Conservation (phyloP, 1,139 yeast species). For the Saccharomycopsis phalli region DNA sequence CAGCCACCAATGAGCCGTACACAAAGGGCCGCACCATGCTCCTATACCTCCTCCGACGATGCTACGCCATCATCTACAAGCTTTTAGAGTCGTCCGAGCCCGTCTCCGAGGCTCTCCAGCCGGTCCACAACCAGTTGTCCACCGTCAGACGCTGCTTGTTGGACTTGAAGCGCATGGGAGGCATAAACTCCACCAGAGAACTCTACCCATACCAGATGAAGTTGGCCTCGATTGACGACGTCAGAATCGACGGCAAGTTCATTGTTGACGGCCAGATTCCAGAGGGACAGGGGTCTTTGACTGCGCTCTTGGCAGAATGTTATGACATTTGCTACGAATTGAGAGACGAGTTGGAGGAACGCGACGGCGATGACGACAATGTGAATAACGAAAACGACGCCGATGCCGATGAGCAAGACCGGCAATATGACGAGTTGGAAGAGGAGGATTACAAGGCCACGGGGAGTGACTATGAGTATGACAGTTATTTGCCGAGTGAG, state of each 20-base stretch:
- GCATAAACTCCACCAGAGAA: slow-evolving; percentile 77
- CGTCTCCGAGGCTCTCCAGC: slow-evolving; percentile 85
- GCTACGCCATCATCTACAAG: slow-evolving; percentile 83
- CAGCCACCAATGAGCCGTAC: slow-evolving; percentile 21
- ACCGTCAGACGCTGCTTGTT: slow-evolving; percentile 85
- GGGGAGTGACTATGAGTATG: slow-evolving; percentile 20
- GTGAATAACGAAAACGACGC: slow-evolving; percentile 3
- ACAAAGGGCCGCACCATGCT: slow-evolving; percentile 56
- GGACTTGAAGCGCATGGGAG: slow-evolving; percentile 89
- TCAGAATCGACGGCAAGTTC: slow-evolving; percentile 85
- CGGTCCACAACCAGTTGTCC: slow-evolving; percentile 83
- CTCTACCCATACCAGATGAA: slow-evolving; percentile 93
- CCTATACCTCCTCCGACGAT: slow-evolving; percentile 73
- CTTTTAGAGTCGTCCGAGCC: slow-evolving; percentile 89
- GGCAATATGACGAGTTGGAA: slow-evolving; percentile 20
- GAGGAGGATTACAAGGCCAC: slow-evolving; percentile 19
- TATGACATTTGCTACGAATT: slow-evolving; percentile 88
- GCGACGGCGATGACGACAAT: slow-evolving; percentile 5
- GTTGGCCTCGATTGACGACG: slow-evolving; percentile 77
- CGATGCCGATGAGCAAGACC: slow-evolving; percentile 12
- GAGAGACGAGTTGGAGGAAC: slow-evolving; percentile 54
- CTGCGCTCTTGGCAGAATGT: slow-evolving; percentile 86
- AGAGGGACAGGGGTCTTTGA: slow-evolving; percentile 92
- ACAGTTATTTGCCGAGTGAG: slow-evolving; percentile 21
- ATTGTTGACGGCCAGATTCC: slow-evolving; percentile 82